Conservation (phyloP, 306 rosid species). For the Medicago ruthenica region DNA sequence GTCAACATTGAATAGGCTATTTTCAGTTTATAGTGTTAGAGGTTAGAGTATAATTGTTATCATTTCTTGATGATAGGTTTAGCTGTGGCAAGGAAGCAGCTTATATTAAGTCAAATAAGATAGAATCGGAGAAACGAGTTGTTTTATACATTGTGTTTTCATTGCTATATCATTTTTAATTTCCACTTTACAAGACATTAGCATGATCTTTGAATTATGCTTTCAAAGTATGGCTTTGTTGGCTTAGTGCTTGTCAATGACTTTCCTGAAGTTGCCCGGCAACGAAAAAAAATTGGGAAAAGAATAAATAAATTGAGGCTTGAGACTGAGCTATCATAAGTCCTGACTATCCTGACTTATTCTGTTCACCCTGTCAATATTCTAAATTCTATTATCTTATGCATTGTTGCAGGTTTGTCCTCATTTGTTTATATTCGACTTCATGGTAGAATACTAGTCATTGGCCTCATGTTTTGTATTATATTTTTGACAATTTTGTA, state of each 20-base stretch:
- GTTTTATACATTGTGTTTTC: not conserved
- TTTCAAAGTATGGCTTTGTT: not conserved
- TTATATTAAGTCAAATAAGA: not conserved
- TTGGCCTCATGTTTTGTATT: not conserved
- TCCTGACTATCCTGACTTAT: not conserved
- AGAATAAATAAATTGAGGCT: not conserved
- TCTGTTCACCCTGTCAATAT: not conserved
- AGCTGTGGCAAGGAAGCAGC: not conserved
- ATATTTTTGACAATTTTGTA: slow-evolving; percentile 25
- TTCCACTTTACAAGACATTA: slow-evolving; percentile 13
- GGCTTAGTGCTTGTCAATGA: not conserved
- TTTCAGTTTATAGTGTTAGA: slow-evolving; percentile 25
- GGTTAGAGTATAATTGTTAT: not conserved
- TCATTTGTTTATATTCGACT: slow-evolving; percentile 13
- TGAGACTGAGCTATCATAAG: not conserved
- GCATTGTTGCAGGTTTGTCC: slow-evolving; percentile 27
- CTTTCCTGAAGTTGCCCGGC: not conserved
- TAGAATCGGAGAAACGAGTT: slow-evolving; percentile 1
- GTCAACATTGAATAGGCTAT: slow-evolving; percentile 9
- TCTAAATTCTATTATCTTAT: not conserved
- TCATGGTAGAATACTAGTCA: not conserved
- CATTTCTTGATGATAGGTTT: too few species aligned
- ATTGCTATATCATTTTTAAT: not conserved
- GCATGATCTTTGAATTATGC: not conserved
- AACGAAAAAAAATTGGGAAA: too few species aligned